phyloP scores from a whole-genome alignment of 352 stramenopile species.

The Halophytophthora batemanensis region DNA sequence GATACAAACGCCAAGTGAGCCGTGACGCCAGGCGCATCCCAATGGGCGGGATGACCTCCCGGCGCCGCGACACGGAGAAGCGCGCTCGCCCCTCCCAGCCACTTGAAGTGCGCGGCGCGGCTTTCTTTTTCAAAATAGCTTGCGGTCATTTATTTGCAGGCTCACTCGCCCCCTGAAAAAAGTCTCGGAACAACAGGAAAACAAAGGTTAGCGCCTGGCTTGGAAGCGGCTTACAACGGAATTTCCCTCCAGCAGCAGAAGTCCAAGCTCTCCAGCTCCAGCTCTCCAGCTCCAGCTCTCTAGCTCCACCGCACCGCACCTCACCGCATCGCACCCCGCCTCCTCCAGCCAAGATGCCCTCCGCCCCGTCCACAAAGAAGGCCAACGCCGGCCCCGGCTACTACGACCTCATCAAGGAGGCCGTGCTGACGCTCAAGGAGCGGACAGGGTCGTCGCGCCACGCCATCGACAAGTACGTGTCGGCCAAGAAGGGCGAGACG shows the following conservation, averaged over 20 bases:
- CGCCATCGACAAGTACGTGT: constrained; percentile 94
- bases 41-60: constrained; percentile 1
- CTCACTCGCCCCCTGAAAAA: neutral
- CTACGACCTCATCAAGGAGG: constrained; percentile 93
- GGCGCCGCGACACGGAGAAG: neutral
- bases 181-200: too few species aligned
- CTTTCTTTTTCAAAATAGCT: constrained; percentile 9
- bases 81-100: neutral
- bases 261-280: constrained; percentile 10
- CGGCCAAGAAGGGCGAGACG: constrained; percentile 75
- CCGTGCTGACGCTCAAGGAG: constrained; percentile 90
- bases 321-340: constrained; percentile 1
- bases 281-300: constrained; percentile 13
- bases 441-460: constrained; percentile 88
- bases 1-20: constrained; percentile 2
- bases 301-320: too few species aligned
- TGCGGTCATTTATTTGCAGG: constrained; percentile 20
- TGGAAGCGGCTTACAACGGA: constrained; percentile 30
- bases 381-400: constrained; percentile 64
- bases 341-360: constrained; percentile 34
- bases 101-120: constrained; percentile 9
- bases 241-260: constrained; percentile 20
- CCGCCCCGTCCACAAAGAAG: constrained; percentile 58
- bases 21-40: neutral
- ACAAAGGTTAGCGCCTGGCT: neutral